Conservation (phyloP, 2,329 filamentous ascomycete genomes). For the Fusarium sp. region DNA sequence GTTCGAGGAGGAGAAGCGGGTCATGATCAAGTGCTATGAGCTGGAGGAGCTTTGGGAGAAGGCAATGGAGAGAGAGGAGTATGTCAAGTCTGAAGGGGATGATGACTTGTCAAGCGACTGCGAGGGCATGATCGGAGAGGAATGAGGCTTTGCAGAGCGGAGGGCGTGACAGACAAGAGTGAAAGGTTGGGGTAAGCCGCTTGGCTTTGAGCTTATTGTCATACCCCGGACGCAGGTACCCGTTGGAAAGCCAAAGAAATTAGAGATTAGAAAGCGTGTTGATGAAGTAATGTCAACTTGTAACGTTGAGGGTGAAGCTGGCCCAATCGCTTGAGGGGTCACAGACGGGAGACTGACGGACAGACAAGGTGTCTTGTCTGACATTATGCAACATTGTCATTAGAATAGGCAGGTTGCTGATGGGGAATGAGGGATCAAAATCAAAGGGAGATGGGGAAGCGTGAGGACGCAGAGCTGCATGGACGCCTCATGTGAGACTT, state of each 20-base stretch:
- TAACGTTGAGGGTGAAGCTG: not conserved
- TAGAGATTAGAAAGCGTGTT: not conserved
- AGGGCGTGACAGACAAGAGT: not conserved
- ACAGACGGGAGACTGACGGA: slow-evolving; percentile 8
- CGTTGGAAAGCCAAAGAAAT: not conserved
- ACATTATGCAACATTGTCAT: slow-evolving; percentile 12
- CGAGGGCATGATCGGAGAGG: slow-evolving; percentile 21
- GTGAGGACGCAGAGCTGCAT: not conserved
- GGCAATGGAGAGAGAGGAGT: slow-evolving; percentile 19
- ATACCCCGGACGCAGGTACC: slow-evolving; percentile 29
- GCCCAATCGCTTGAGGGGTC: not conserved
- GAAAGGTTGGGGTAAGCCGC: not conserved
- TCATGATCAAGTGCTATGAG: slow-evolving; percentile 32
- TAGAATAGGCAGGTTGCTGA: slow-evolving; percentile 12
- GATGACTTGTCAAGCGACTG: slow-evolving; percentile 34
- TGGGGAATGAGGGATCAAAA: not conserved
- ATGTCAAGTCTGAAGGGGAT: not conserved
- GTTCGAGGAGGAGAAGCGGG: slow-evolving; percentile 30
- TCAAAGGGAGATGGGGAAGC: not conserved
- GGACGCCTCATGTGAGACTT: not conserved
- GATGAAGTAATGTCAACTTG: not conserved
- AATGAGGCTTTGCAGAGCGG: not conserved
- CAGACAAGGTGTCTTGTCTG: slow-evolving; percentile 8
- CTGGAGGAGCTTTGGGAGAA: slow-evolving; percentile 30
- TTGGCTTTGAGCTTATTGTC: slow-evolving; percentile 9